Percentiles rank a stretch among this genome's conserved stretches.
Evolutionary conservation across 2,329 filamentous ascomycete genomes (phyloP).

Genomic region (Arthrobotrys pseudoclavata): DNA sequence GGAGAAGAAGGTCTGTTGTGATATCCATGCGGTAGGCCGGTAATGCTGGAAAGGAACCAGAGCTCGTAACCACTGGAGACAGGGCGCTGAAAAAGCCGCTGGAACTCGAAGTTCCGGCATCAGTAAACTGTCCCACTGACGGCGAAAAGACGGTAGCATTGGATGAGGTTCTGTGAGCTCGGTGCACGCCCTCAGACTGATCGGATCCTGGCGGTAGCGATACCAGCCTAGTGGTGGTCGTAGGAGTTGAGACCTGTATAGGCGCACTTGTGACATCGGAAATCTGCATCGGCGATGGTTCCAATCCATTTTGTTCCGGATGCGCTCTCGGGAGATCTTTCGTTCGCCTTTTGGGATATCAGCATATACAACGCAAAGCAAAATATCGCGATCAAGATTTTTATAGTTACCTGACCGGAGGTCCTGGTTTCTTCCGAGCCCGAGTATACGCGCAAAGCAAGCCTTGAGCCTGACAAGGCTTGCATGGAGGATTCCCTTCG

Average conservation of each 20-base stretch:
- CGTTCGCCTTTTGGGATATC: slow-evolving; percentile 50
- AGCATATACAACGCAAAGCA: slow-evolving; percentile 50
- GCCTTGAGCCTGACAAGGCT: slow-evolving; percentile 59
- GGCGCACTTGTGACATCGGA: slow-evolving; percentile 39
- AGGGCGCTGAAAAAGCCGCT: slow-evolving; percentile 49
- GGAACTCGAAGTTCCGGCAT: slow-evolving; percentile 38
- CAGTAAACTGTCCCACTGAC: slow-evolving; percentile 47
- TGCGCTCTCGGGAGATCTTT: slow-evolving; percentile 55
- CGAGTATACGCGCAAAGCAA: slow-evolving; percentile 59
- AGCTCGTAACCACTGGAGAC: slow-evolving; percentile 54
- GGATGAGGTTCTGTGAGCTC: slow-evolving; percentile 53
- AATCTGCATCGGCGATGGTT: slow-evolving; percentile 58
- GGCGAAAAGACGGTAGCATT: slow-evolving; percentile 55
- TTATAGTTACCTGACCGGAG: slow-evolving; percentile 55
- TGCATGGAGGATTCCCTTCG: slow-evolving; percentile 59
- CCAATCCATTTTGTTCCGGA: slow-evolving; percentile 58
- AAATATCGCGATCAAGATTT: slow-evolving; percentile 16
- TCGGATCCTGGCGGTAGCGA: slow-evolving; percentile 58
- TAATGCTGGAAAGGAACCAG: slow-evolving; percentile 50
- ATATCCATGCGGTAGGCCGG: slow-evolving; percentile 59
- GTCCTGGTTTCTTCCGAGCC: slow-evolving; percentile 59
- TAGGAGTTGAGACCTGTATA: slow-evolving; percentile 45
- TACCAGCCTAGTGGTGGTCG: slow-evolving; percentile 52
- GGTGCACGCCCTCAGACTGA: slow-evolving; percentile 58
- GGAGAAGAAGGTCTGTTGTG: slow-evolving; percentile 50